phyloP scores from a whole-genome alignment of 192 early-diverging fungal species.

The Diversispora epigaea region DNA sequence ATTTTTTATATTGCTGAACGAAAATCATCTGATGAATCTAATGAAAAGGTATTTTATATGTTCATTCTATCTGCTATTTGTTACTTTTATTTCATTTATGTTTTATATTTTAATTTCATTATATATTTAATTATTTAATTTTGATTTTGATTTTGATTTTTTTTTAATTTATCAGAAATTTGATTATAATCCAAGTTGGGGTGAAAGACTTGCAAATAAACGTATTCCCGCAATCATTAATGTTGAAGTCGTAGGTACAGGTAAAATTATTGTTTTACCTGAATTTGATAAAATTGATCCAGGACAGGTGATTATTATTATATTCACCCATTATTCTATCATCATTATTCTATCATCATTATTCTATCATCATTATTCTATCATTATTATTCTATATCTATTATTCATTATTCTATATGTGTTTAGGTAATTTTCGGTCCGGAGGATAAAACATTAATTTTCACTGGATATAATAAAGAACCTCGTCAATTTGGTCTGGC shows the following conservation, averaged over 20 bases:
- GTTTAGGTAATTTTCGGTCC: constrained; percentile 50
- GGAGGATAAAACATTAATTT: constrained; percentile 54
- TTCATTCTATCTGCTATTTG: neutral
- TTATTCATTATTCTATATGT: constrained; percentile 33
- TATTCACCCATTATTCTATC: neutral
- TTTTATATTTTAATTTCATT: neutral
- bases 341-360: constrained; percentile 21
- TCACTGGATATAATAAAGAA: constrained; percentile 62
- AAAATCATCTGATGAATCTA: constrained; percentile 48
- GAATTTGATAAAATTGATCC: constrained; percentile 39
- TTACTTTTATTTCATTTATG: neutral
- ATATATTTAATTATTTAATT: neutral
- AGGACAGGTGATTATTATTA: constrained; percentile 35
- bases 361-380: neutral
- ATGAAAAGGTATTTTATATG: constrained; percentile 19
- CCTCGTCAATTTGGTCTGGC: constrained; percentile 62
- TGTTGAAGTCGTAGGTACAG: constrained; percentile 45
- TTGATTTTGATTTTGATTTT: neutral
- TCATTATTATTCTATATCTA: constrained; percentile 1
- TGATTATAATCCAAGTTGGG: constrained; percentile 58
- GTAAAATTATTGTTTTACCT: constrained; percentile 41
- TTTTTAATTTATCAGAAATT: neutral
- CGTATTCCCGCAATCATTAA: constrained; percentile 54
- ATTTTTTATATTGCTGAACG: constrained; percentile 74
- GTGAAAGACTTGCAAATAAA: constrained; percentile 68